Evolutionary conservation across 306 rosid species (phyloP).

Genomic region (Ormosia semicastrata): DNA sequence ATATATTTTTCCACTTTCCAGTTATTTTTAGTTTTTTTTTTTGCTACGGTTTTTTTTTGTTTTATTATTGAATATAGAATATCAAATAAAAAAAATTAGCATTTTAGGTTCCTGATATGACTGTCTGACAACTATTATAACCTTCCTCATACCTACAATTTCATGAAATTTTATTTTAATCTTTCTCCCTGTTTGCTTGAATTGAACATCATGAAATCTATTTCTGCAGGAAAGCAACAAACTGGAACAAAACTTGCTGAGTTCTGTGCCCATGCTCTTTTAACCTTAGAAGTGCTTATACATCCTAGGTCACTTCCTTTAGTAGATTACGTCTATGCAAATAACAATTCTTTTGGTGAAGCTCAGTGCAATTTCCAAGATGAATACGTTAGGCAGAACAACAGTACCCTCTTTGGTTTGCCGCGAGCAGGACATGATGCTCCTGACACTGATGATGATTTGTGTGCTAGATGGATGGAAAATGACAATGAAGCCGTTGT

Average conservation of each 20-base stretch:
- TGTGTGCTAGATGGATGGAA: constrained; percentile 46
- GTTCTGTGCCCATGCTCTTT: constrained; percentile 82
- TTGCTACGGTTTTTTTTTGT: background rate
- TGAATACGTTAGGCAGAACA: constrained; percentile 19
- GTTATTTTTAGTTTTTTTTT: too few relatives aligned
- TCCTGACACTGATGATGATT: constrained; percentile 42
- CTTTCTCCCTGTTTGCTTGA: constrained; percentile 2
- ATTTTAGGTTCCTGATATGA: background rate
- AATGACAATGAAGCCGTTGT: constrained; percentile 37
- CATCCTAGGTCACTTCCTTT: constrained; percentile 85
- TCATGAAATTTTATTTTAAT: background rate
- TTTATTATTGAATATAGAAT: background rate
- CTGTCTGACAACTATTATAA: background rate
- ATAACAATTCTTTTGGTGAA: constrained; percentile 22
- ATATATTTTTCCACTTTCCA: background rate
- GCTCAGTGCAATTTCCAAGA: constrained; percentile 31
- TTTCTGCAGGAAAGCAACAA: constrained; percentile 70
- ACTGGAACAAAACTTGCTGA: constrained; percentile 69
- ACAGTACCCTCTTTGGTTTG: constrained; percentile 29
- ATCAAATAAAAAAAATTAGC: background rate
- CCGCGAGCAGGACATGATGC: constrained; percentile 29
- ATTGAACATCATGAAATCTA: constrained; percentile 19
- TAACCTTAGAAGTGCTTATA: constrained; percentile 82
- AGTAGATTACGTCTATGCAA: constrained; percentile 37
- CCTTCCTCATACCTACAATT: background rate